phyloP scores from a whole-genome alignment of 345 rosid genomes.

The Pelargonium nanum region DNA sequence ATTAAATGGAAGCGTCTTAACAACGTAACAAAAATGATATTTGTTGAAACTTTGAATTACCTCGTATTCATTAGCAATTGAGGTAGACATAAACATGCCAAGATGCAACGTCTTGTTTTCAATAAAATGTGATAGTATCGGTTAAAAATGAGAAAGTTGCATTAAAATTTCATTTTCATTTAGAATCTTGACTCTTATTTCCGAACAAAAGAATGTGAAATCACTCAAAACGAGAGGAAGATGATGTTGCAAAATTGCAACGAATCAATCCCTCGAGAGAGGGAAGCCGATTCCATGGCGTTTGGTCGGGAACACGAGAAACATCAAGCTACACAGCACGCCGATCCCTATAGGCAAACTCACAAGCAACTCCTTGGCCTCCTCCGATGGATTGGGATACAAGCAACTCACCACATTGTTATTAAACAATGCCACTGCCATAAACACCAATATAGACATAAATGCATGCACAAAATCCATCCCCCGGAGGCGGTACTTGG shows the following conservation, averaged over 20 bases:
- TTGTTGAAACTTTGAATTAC: no score
- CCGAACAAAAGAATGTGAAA: no score
- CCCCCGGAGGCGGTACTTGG: slow-evolving; percentile 38
- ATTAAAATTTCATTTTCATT: no score
- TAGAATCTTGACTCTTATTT: no score
- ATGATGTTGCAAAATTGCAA: not conserved
- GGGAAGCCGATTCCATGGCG: slow-evolving; percentile 96
- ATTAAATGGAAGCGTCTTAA: no score
- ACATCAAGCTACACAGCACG: slow-evolving; percentile 62
- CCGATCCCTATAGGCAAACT: slow-evolving; percentile 80
- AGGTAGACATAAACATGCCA: no score
- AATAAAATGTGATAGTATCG: no score
- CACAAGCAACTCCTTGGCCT: slow-evolving; percentile 58
- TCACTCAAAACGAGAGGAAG: not conserved
- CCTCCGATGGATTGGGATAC: slow-evolving; percentile 60
- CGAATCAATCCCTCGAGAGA: slow-evolving; percentile 25
- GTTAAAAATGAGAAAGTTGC: no score
- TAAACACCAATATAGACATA: slow-evolving; percentile 69
- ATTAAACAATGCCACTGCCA: slow-evolving; percentile 66
- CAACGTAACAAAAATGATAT: no score
- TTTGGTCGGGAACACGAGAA: slow-evolving; percentile 63
- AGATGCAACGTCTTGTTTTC: no score
- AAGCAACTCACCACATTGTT: slow-evolving; percentile 61
- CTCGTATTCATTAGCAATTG: no score
- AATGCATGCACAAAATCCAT: slow-evolving; percentile 74